These are phyloP conservation scores for Fusarium virguliforme DNA, from an alignment of 2,329 filamentous ascomycete species.

Conservation along the genomic window DNA sequence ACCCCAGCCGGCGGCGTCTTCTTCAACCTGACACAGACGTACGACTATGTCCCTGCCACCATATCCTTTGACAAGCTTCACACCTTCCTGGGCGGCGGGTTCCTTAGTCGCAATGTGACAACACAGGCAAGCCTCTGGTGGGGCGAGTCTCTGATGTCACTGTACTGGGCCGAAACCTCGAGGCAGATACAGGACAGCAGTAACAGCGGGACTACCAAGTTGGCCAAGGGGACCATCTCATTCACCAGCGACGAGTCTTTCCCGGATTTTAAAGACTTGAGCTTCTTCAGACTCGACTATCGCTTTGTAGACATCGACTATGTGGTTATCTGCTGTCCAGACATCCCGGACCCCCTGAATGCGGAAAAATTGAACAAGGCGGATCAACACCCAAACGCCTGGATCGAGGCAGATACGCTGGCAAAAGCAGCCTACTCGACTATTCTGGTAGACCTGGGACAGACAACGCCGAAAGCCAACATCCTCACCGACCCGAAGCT, in stretches of 20 bases:
- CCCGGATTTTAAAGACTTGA: background rate
- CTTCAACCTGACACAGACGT: background rate
- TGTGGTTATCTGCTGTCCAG: background rate
- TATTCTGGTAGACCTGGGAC: constrained; percentile 16
- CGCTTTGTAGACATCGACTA: background rate
- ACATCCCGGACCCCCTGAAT: background rate
- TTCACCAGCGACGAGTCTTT: background rate
- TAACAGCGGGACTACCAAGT: background rate
- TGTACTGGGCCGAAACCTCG: background rate
- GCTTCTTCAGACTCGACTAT: background rate
- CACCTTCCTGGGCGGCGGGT: background rate
- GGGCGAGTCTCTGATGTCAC: constrained; percentile 2
- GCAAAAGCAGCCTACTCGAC: constrained; percentile 6
- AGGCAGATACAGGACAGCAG: background rate
- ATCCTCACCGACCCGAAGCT: constrained; percentile 10
- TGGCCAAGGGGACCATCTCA: background rate
- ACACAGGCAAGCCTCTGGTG: constrained; percentile 13
- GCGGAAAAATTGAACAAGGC: background rate
- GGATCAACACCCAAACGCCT: background rate
- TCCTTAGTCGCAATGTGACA: background rate
- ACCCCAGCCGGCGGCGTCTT: background rate
- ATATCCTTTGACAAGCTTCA: background rate
- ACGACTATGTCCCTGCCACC: background rate
- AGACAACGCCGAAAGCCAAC: background rate
- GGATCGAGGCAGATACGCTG: background rate